Conservation (phyloP, 148 eudicot species). For the Amaranthus palmeri region DNA sequence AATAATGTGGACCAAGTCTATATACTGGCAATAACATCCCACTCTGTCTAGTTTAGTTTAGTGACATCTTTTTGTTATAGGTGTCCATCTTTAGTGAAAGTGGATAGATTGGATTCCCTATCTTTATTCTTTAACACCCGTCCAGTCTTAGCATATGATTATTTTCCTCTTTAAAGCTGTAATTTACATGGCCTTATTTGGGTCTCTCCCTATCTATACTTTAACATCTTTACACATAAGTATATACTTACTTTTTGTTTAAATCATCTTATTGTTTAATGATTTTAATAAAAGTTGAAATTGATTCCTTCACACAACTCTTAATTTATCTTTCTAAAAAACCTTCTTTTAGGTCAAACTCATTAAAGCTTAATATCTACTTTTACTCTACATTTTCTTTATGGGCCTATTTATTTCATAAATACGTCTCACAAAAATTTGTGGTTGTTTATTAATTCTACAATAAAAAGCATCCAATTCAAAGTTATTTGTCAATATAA, state of each 20-base stretch:
- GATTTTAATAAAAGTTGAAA: neutral
- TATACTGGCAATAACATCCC: no score
- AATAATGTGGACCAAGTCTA: no score
- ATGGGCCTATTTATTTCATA: no score
- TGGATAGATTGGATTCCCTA: slow-evolving; percentile 7
- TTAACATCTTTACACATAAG: neutral
- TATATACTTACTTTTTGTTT: neutral
- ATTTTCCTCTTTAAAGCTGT: slow-evolving; percentile 5
- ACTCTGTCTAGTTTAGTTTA: neutral
- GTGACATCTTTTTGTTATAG: neutral
- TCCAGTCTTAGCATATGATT: slow-evolving; percentile 9
- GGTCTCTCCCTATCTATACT: neutral
- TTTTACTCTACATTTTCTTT: no score
- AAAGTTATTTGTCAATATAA: no score
- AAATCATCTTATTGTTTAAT: neutral
- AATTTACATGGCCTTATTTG: slow-evolving; percentile 13
- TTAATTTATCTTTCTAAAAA: no score
- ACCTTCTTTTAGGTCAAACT: no score
- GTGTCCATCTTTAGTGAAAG: neutral
- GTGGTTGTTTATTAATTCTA: no score
- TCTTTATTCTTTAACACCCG: neutral
- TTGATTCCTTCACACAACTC: no score
- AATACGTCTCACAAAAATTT: no score
- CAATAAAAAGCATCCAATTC: no score
- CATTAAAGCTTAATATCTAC: no score